Base-by-base conservation (phyloP, 2,329 filamentous ascomycete species). In the Dothideomycetidae sp. region DNA sequence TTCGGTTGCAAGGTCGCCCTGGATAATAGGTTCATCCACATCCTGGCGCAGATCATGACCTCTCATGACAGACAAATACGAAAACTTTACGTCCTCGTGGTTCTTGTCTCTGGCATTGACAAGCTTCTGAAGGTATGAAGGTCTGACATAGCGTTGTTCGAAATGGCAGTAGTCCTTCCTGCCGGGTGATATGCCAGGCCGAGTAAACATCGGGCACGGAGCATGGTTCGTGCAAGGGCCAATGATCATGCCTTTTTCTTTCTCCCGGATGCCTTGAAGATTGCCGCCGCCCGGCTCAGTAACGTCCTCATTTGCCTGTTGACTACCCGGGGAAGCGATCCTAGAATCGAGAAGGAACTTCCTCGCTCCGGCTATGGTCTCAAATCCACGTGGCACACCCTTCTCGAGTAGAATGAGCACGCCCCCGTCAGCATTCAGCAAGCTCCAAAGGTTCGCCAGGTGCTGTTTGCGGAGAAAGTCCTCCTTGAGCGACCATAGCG, bases 151-250 rank as follows among this genome's bases (percentile, higher is more conserved):
- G 32, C 90, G 75, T 60, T 98, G 90, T 44, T 68, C 71, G 57
- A 98, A 96, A 56, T 80, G 81, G 58, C 90, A 98, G 53, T 79
- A 90, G 53, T 96, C 86, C 50, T 85, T 86, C 39, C 88, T 74
- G 4, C 85, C 83, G 17, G 63, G 63, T 37, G 73, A 75, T 37
- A 78, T 66, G 0, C 85, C 84, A 0, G 68, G 66, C 13, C 69
- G 64, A 17, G 45, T 42, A 53, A 93, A 94, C 81, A 98, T 92
- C 0, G 90, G 90, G 48, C 90, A 98, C 40, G 70, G 68, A 5
- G 68, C 66, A 56, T 98, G 90, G 56, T 85, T 96, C 0, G 90
- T 94, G 62, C 90, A 98, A 3, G 65, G 65, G 4, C 63, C 52
- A 38, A 78, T 60, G 45, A 78, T 76, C 71, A 76, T 76, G 40